phyloP scores from a whole-genome alignment of 2,329 filamentous ascomycete genomes.

The Xylaria multiplex region DNA sequence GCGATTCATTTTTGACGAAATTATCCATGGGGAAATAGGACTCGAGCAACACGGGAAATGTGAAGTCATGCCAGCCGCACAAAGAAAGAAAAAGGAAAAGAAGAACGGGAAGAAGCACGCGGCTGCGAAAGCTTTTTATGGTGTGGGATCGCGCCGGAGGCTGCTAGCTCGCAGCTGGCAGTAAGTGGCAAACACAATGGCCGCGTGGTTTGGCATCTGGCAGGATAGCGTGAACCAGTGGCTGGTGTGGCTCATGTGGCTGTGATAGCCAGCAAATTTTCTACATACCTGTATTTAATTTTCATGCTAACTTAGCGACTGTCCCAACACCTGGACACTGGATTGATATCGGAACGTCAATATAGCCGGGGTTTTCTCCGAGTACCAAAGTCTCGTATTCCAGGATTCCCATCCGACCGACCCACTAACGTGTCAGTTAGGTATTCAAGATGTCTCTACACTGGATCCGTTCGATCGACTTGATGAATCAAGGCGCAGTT shows the following conservation, averaged over 20 bases:
- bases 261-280: neutral
- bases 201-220: neutral
- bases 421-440: neutral
- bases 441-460: neutral
- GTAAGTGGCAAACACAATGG: neutral
- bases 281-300: too few species aligned
- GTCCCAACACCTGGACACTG: neutral
- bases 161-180: neutral
- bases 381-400: neutral
- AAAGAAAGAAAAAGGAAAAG: constrained; percentile 65
- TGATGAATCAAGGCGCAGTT: neutral
- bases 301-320: too few species aligned
- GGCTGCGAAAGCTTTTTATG: constrained; percentile 31
- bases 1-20: constrained; percentile 60
- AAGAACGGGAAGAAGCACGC: constrained; percentile 18
- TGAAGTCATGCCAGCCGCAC: constrained; percentile 81
- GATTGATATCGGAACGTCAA: constrained; percentile 28
- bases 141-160: neutral
- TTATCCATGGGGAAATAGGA: constrained; percentile 61
- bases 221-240: neutral
- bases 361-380: constrained; percentile 22
- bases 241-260: neutral
- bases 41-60: constrained; percentile 84
- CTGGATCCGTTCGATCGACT: neutral
- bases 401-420: neutral